Percentiles rank a stretch among this genome's conserved stretches.
Evolutionary conservation across 371 early-diverging fungal genomes (phyloP).

Genomic region (Syncephalastrum sp.): DNA sequence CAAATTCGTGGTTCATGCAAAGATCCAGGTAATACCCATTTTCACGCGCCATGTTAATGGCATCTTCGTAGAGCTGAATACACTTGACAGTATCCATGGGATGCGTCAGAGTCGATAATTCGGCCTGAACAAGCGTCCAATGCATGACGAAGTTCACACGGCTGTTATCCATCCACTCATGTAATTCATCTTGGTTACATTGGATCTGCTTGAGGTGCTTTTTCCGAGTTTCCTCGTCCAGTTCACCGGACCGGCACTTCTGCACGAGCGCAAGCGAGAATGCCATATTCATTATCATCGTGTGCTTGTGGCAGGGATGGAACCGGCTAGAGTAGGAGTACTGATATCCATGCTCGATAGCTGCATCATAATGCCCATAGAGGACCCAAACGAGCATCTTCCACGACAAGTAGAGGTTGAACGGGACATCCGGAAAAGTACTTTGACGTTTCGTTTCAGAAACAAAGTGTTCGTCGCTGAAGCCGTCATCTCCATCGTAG

Average conservation of each 20-base stretch:
- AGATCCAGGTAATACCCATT: conserved; percentile 33
- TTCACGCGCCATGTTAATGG: conserved; percentile 34
- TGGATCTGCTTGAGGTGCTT: conserved; percentile 18
- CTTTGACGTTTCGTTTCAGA: conserved; percentile 36
- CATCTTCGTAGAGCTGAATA: conserved; percentile 32
- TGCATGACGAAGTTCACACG: conserved; percentile 30
- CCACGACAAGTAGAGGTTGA: conserved; percentile 43
- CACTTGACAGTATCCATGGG: conserved; percentile 16
- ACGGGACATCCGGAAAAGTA: conserved; percentile 24
- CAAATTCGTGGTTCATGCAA: conserved; percentile 36
- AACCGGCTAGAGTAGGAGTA: conserved; percentile 24
- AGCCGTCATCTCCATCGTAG: conserved; percentile 47
- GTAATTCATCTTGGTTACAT: conserved; percentile 25
- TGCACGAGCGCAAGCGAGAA: conserved; percentile 38
- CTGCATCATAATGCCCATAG: conserved; percentile 41
- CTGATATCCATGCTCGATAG: conserved; percentile 31
- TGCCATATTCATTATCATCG: conserved; percentile 28
- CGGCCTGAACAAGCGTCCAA: conserved; percentile 41
- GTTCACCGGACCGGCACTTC: conserved; percentile 14
- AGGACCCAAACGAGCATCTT: conserved; percentile 38
- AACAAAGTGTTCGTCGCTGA: conserved; percentile 39
- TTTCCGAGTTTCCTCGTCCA: conserved; percentile 15
- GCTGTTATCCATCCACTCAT: conserved; percentile 29
- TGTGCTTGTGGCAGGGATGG: conserved; percentile 43
- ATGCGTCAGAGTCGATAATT: conserved; percentile 17